Evolutionary conservation across 108 stramenopile species (phyloP), one percentile per base, ranked within the genome.

Genomic region (Fistulifera pelliculosa): DNA sequence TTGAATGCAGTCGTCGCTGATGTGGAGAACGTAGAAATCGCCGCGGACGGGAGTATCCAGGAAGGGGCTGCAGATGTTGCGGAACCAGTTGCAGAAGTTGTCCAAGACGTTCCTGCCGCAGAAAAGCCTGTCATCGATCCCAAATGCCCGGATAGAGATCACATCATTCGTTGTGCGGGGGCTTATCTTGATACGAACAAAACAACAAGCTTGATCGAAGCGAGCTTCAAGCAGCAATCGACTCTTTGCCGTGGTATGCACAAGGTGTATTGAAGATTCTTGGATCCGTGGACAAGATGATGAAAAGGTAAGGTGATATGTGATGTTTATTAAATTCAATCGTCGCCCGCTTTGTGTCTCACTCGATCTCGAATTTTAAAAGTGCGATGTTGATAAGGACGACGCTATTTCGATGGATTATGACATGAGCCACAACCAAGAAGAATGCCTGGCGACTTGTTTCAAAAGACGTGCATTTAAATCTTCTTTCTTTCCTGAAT

Each of bases 381-480:
- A 49, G 23, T 65, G 77, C 68, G 64, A 74, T 68, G 43, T 67
- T 3, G 90, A 91, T 59, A 74, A 69, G 1, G 83, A 81, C 58
- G 82, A 72, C 54, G 66, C 62, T 2, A 91, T 91, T 38, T 60
- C 58, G 18, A 87, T 84, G 58, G 80, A 81, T 18, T 58, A 55
- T 19, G 86, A 93, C 51, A 93, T 93, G 90, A 68, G 76, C 35
- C 63, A 79, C 42, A 86, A 85, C 41, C 64, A 65, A 43, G 84
- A 86, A 18, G 76, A 81, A 15, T 93, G 90, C 54, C 61, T 93
- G 49, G 85, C 83, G 6, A 69, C 79, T 21, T 88, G 90, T 54
- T 93, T 88, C 76, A 93, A 93, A 64, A 65, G 90, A 49, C 69
- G 69, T 24, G 90, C 84, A 0, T 88, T 88, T 62, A 85, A 86